Base-by-base conservation (phyloP, 495 filamentous ascomycete species). In the Aspergillus sparsus region DNA sequence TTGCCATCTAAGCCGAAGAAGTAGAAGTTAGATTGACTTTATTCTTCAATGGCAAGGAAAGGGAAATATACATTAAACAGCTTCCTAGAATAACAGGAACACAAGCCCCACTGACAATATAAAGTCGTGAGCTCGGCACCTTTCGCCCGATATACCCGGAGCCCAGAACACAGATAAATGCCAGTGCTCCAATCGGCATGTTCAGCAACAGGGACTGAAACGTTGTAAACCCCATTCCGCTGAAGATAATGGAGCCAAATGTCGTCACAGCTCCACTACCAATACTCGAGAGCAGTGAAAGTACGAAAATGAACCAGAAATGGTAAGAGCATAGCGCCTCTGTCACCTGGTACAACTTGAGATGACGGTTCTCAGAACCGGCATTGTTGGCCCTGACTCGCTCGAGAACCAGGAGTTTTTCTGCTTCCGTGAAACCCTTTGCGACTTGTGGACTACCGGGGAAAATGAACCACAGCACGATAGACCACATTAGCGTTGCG, bases 261-360 rank as follows among this genome's bases (percentile, higher is more conserved):
- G 61, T 58, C n/a, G 55, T 56, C 1, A 57, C 35, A 0, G 61
- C 59, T 5, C 49, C 61, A 2, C 18, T 47, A 0, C 49, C 61
- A 33, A 55, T 49, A 37, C 51, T 58, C 8, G 44, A 58, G 1
- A 58, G 39, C 2, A 37, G 34, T 0, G 61, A 57, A 11, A 53
- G 50, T 12, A 62, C 9, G 49, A 62, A 58, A 1, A 62, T 47
- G 18, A 55, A 31, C 61, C 61, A 62, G 50, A 62, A 62, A 0
- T 55, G 39, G 15, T 45, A 52, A 2, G 50, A 52, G n/a, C 18
- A 7, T 3, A 62, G 55, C 9, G 53, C 34, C 35, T 62, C 61
- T 3, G 12, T 18, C 7, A 62, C 13, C 18, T 62, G 61, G 33
- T 50, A 52, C 33, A 11, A 32, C n/a, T 58, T 58, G 39, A 56